A percentile compares a stretch with the other conserved stretches of the same genome.
These are phyloP conservation scores for Floccularia luteovirens DNA, from an alignment of 768 basidiomycete genomes.

Conservation along the genomic window DNA sequence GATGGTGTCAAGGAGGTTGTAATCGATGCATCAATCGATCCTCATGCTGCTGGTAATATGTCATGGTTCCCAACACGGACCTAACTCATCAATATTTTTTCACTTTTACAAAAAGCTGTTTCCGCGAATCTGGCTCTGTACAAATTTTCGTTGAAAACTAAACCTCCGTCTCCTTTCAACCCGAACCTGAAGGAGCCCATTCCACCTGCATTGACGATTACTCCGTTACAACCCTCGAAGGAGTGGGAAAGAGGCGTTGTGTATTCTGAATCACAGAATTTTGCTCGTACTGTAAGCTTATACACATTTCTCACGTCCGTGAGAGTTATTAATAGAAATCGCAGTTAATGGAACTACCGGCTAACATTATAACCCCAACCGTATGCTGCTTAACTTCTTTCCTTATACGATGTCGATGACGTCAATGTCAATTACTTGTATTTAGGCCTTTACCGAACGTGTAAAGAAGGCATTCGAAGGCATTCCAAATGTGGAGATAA, in stretches of 20 bases:
- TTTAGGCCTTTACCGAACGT: slow-evolving; percentile 62
- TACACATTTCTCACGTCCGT: slow-evolving; percentile 1
- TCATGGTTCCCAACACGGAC: background rate
- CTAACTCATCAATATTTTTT: background rate
- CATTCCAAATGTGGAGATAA: slow-evolving; percentile 59
- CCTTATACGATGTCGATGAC: background rate
- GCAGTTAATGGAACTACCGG: slow-evolving; percentile 80
- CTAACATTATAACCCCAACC: slow-evolving; percentile 81
- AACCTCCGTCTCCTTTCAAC: slow-evolving; percentile 57
- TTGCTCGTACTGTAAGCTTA: slow-evolving; percentile 60
- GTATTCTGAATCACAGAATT: slow-evolving; percentile 74
- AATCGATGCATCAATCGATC: slow-evolving; percentile 58
- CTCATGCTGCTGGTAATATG: slow-evolving; percentile 68
- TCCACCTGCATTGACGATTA: slow-evolving; percentile 41
- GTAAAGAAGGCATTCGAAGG: slow-evolving; percentile 59
- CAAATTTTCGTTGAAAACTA: slow-evolving; percentile 75
- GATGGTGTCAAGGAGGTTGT: slow-evolving; percentile 56
- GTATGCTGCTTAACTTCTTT: slow-evolving; percentile 23
- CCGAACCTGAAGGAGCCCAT: slow-evolving; percentile 46
- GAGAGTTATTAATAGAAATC: background rate
- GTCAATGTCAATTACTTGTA: background rate
- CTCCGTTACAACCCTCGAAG: slow-evolving; percentile 35
- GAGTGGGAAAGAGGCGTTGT: slow-evolving; percentile 70
- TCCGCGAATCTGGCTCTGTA: slow-evolving; percentile 71
- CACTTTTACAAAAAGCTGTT: slow-evolving; percentile 56